Evolutionary conservation across 1,284 basidiomycete genomes (phyloP), one percentile per base, ranked within the genome.

Genomic region (Mycena citricolor): DNA sequence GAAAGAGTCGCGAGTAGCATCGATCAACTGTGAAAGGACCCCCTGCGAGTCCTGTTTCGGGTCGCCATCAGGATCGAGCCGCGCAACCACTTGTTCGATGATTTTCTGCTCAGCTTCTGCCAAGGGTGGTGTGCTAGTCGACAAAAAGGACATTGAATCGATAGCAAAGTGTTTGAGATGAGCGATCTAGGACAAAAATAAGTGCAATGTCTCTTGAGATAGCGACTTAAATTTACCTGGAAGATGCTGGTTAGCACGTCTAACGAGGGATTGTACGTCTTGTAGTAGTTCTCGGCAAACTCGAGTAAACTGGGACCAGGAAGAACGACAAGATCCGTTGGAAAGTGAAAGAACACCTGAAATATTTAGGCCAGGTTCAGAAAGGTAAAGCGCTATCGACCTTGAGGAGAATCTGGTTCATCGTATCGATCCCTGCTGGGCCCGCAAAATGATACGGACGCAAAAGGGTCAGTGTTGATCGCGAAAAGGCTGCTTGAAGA

Each of bases 111-210:
- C n/a, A n/a, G n/a, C 21, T 32, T 11, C 11, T 13, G 25, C 47
- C 28, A 44, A 51, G 28, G 52, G 64, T 35, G 61, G 73, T 53
- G 23, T 61, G 59, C 12, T 55, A 23, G 12, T 19, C 7, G 43
- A 17, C 11, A 86, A 66, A 11, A 72, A 39, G 2, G 75, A 71
- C 7, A 86, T 61, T 0, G 81, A 77, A 21, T 83, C 76, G 17
- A 55, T 47, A 13, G 74, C 67, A 50, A 85, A 86, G 57, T 89
- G 86, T 47, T 83, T 83, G 58, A 88, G 62, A 54, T 83, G 67
- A 0, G 70, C 67, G 4, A 88, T 63, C 83, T 87, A 48, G 29
- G 21, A 10, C 37, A 11, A 19, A 32, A 26, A 19, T 34, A 3
- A 36, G 19, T 26, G 33, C 30, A 13, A 33, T 22, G 23, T 35